Percentiles rank a stretch among this genome's conserved stretches.
Conservation (phyloP, 371 early-diverging fungal species). For the Batkoa obscura region DNA sequence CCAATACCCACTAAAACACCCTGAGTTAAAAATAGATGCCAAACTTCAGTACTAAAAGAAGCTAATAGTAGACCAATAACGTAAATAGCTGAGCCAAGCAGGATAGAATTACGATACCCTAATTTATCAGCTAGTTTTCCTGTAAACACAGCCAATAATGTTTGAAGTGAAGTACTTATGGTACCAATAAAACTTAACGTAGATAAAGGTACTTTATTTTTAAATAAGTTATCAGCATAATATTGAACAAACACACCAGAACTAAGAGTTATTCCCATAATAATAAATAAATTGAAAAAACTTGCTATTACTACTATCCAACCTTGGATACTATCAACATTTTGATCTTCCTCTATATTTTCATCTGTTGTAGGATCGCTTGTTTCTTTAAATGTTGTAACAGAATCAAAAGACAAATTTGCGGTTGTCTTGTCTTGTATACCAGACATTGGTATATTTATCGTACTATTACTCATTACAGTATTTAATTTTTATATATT, state of each 20-base stretch:
- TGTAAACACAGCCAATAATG: not conserved
- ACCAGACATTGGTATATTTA: too few species aligned
- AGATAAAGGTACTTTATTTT: not conserved
- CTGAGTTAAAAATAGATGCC: slow-evolving; percentile 33
- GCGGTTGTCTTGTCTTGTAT: too few species aligned
- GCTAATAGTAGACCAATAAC: not conserved
- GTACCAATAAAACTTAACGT: not conserved
- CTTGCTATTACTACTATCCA: slow-evolving; percentile 20
- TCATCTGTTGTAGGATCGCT: too few species aligned
- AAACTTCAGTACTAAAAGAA: slow-evolving; percentile 11
- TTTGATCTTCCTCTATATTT: too few species aligned
- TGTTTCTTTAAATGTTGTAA: too few species aligned
- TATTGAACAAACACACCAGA: slow-evolving; percentile 22
- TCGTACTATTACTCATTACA: too few species aligned
- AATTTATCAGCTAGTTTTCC: not conserved
- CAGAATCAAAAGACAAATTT: too few species aligned
- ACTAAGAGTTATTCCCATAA: slow-evolving; percentile 19
- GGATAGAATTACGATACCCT: not conserved
- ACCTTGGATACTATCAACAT: slow-evolving; percentile 9
- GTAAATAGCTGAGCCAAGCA: not conserved
- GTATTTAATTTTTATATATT: too few species aligned
- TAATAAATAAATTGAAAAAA: slow-evolving; percentile 18
- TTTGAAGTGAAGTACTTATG: not conserved
- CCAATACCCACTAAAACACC: slow-evolving; percentile 29
- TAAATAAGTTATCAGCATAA: slow-evolving; percentile 8